Percentiles rank a stretch among this genome's conserved stretches.
Evolutionary conservation across 768 basidiomycete species (phyloP).

Genomic region (Mrakia gelida): DNA sequence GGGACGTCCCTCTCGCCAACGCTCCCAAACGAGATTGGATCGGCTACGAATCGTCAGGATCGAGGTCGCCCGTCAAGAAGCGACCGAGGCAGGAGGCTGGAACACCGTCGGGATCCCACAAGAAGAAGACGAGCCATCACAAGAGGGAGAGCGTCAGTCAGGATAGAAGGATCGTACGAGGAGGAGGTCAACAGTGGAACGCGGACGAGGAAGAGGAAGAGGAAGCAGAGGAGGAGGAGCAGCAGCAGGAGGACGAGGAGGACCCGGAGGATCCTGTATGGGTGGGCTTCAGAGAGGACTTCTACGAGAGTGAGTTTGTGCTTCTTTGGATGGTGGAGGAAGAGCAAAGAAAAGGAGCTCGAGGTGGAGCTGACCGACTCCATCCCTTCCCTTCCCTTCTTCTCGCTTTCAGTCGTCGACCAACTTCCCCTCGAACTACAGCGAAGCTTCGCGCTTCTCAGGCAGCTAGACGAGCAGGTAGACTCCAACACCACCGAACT

Average conservation of each 20-base stretch:
- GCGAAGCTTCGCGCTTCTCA: constrained; percentile 43
- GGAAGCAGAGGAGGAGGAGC: background rate
- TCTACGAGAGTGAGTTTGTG: constrained; percentile 16
- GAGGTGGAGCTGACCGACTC: background rate
- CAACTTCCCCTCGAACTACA: constrained; percentile 45
- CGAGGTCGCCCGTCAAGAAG: background rate
- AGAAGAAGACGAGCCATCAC: background rate
- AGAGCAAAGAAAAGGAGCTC: background rate
- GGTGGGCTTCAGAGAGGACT: constrained; percentile 15
- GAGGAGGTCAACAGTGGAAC: background rate
- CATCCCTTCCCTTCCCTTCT: background rate
- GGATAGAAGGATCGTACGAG: background rate
- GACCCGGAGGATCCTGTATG: constrained; percentile 9
- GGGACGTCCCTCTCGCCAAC: background rate
- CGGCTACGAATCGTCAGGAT: background rate
- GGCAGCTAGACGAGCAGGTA: constrained; percentile 44
- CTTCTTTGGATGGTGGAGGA: background rate
- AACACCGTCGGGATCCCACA: background rate
- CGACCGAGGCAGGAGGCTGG: background rate
- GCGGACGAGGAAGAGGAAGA: background rate
- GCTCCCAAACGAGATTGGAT: background rate
- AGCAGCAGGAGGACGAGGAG: background rate
- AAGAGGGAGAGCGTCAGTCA: too few species aligned
- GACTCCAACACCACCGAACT: constrained; percentile 33
- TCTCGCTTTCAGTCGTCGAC: constrained; percentile 37